Conservation (phyloP, 1,284 basidiomycete genomes). For the Apiotrichum akiyoshidainum region DNA sequence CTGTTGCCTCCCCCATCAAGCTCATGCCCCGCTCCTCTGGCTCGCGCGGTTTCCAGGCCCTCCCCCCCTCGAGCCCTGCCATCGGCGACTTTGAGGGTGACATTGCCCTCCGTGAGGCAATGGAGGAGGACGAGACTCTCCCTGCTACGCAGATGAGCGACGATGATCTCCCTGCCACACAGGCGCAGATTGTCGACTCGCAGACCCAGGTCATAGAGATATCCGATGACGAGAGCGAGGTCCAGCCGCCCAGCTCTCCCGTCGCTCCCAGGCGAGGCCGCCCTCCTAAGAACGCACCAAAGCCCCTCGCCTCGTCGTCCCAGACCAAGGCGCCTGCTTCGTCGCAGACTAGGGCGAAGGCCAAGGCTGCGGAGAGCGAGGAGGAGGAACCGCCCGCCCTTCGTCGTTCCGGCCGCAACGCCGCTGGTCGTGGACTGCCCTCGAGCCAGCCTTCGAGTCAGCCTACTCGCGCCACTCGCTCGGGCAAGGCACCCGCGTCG, state of each 20-base stretch:
- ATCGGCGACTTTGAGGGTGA: conserved; percentile 13
- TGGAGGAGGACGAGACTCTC: conserved; percentile 13
- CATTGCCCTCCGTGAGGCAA: conserved; percentile 19
- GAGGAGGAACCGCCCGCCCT: too few relatives aligned
- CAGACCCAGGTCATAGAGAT: background rate
- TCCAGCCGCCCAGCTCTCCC: background rate
- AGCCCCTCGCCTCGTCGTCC: background rate
- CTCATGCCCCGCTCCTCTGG: background rate
- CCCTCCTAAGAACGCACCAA: background rate
- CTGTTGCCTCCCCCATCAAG: background rate
- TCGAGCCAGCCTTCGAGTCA: background rate
- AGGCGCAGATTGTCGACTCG: background rate
- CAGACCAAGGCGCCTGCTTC: background rate
- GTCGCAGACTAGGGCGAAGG: background rate
- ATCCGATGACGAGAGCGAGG: too few relatives aligned
- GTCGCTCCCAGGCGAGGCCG: background rate
- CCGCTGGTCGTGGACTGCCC: background rate
- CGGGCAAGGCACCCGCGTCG: background rate
- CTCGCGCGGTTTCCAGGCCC: background rate
- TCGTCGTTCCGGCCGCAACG: too few relatives aligned
- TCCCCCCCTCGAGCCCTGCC: conserved; percentile 6
- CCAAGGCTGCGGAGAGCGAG: too few relatives aligned
- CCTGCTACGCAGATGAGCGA: background rate
- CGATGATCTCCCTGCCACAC: conserved; percentile 8
- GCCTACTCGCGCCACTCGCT: background rate